phyloP scores from a whole-genome alignment of 1,284 basidiomycete species.

The Pseudozyma hubeiensis region DNA sequence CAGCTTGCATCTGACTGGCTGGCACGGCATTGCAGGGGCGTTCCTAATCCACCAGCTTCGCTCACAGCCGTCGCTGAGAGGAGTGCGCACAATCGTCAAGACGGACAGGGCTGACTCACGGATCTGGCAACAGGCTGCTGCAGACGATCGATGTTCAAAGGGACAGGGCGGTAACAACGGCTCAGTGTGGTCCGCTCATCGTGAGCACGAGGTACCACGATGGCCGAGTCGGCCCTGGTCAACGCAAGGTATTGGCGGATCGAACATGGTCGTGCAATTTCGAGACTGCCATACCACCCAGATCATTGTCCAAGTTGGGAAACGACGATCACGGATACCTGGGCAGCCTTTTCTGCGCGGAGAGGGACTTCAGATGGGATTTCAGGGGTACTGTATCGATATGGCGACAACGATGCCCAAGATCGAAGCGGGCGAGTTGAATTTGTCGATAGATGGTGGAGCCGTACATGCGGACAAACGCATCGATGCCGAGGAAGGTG shows the following conservation, averaged over 20 bases:
- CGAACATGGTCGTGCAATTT: constrained; percentile 2
- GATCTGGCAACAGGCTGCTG: constrained; percentile 37
- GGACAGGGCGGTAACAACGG: neutral
- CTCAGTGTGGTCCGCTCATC: neutral
- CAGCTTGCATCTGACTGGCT: constrained; percentile 25
- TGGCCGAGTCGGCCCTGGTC: neutral
- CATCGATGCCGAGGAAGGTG: too few species aligned
- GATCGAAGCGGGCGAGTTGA: neutral
- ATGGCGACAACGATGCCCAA: neutral
- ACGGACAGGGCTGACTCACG: constrained; percentile 43
- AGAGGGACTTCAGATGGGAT: constrained; percentile 44
- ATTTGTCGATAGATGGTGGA: neutral
- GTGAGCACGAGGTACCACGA: neutral
- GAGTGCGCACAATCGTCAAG: constrained; percentile 34
- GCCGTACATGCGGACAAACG: too few species aligned
- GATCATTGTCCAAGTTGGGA: constrained; percentile 37
- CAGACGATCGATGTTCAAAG: constrained; percentile 9
- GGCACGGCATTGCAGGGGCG: constrained; percentile 43
- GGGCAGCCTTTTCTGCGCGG: constrained; percentile 23
- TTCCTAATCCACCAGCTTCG: constrained; percentile 42
- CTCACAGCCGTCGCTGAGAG: constrained; percentile 15
- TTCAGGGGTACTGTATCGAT: constrained; percentile 35
- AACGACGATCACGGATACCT: constrained; percentile 12
- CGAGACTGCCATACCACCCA: constrained; percentile 22
- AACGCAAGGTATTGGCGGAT: neutral